These are phyloP conservation scores for Mallotus nudiflorus DNA, from an alignment of 345 rosid species.

Conservation along the genomic window DNA sequence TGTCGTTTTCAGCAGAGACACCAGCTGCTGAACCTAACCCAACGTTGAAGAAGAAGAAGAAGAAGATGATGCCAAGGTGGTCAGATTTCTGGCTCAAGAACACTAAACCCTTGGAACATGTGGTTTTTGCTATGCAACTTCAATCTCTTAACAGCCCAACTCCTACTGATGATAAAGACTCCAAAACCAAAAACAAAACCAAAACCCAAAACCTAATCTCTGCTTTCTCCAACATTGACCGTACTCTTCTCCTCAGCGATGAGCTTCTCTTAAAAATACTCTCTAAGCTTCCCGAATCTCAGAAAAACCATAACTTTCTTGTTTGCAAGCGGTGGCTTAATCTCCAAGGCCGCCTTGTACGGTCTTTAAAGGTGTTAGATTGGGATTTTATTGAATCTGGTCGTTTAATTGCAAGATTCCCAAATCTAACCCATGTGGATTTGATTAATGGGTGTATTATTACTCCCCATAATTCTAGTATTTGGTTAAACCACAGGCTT, in stretches of 20 bases:
- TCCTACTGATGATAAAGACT: constrained; percentile 26
- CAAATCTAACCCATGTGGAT: constrained; percentile 31
- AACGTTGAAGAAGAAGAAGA: constrained; percentile 43
- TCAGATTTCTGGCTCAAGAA: constrained; percentile 58
- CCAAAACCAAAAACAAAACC: constrained; percentile 42
- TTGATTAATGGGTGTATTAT: constrained; percentile 24
- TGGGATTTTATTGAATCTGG: constrained; percentile 38
- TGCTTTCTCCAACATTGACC: constrained; percentile 51
- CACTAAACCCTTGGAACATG: constrained; percentile 53
- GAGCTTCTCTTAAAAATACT: constrained; percentile 33
- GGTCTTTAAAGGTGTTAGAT: constrained; percentile 30
- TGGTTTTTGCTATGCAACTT: constrained; percentile 53
- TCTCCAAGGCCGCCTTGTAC: constrained; percentile 34
- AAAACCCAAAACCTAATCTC: constrained; percentile 45
- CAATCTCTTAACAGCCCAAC: constrained; percentile 43
- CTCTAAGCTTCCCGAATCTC: constrained; percentile 23
- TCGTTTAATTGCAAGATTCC: constrained; percentile 27
- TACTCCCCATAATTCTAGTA: constrained; percentile 17
- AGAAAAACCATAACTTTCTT: constrained; percentile 21
- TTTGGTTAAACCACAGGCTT: constrained; percentile 24
- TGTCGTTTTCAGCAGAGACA: constrained; percentile 50
- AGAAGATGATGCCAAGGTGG: constrained; percentile 49
- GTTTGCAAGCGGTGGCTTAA: constrained; percentile 41
- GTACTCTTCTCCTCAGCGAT: constrained; percentile 56
- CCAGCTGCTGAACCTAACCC: constrained; percentile 41